phyloP scores from a whole-genome alignment of 805 yeast genomes.

The Candida coquimbonensis region DNA sequence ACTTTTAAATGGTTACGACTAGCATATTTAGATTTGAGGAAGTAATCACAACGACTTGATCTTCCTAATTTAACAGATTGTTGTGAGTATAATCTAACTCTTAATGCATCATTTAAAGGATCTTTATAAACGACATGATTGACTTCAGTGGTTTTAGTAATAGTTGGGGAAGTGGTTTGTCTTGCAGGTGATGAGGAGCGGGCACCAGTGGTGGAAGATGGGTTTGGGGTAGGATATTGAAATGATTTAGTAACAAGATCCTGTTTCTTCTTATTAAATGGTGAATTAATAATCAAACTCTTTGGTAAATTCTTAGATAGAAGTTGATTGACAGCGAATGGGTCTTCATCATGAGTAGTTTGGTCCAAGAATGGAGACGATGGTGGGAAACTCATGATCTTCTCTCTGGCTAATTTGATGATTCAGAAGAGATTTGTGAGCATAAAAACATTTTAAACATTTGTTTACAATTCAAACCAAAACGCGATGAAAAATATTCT shows the following conservation, averaged over 20 bases:
- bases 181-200: conserved; percentile 30
- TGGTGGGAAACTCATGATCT: conserved; percentile 26
- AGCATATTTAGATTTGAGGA: conserved; percentile 44
- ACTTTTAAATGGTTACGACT: conserved; percentile 62
- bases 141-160: background rate
- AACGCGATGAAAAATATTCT: background rate
- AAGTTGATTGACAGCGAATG: conserved; percentile 12
- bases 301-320: conserved; percentile 6
- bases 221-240: conserved; percentile 66
- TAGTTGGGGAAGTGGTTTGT: background rate
- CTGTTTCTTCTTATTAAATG: conserved; percentile 7
- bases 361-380: conserved; percentile 30
- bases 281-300: conserved; percentile 17
- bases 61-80: conserved; percentile 36
- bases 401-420: too few relatives aligned
- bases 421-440: too few relatives aligned
- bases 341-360: conserved; percentile 10
- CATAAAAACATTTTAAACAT: too few relatives aligned
- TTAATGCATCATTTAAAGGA: conserved; percentile 8
- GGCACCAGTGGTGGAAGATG: conserved; percentile 48
- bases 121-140: background rate
- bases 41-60: conserved; percentile 49
- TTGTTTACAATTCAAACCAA: conserved; percentile 9
- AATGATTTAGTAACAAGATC: conserved; percentile 14
- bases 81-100: conserved; percentile 15